Evolutionary conservation across 1,139 yeast species (phyloP), one percentile per base, ranked within the genome.

Genomic region (Hyphopichia fennica): DNA sequence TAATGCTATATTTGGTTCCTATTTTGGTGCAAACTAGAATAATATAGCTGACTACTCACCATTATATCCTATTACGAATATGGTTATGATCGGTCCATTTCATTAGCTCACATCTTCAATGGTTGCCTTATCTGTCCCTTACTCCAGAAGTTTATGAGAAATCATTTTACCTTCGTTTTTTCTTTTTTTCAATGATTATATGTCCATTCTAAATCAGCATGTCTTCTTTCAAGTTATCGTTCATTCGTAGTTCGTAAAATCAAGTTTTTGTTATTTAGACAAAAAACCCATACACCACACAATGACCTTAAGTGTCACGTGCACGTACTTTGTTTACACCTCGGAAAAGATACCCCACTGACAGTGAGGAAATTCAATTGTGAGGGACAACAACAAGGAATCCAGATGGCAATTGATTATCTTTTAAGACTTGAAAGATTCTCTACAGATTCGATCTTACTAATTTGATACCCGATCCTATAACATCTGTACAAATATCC

Each of bases 1-100:
- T 46, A 48, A 52, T 58, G 60, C 82, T 62, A 72, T 85, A 82
- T 77, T 79, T 77, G 83, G 87, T 80, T 84, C 95, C 96, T 86
- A 88, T 89, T 89, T 87, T 81, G 87, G 88, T 71, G 95, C 95
- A 87, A 89, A 87, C 96, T 70, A 89, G 93, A 89, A 73, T 51
- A 61, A 46, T 53, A 3, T 56, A 61, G 87, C 82, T 75, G 62
- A 66, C 71, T 84, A 85, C 91, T 84, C 91, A 84, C 87, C 91
- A 65, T 74, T 70, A 62, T 72, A 69, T 48, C 52, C 70, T 43
- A 49, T 49, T 53, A 31, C 35, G 35, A 41, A 45, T 54, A 63
- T 75, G 76, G 66, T 55, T 66, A 63, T 64, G 62, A 56, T 68
- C 63, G 89, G 86, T 83, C 90, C 90, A 79, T 81, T 80, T 81